These are phyloP conservation scores for Kalanchoe fedtschenkoi DNA, from an alignment of 164 flowering plant species.

Conservation along the genomic window DNA sequence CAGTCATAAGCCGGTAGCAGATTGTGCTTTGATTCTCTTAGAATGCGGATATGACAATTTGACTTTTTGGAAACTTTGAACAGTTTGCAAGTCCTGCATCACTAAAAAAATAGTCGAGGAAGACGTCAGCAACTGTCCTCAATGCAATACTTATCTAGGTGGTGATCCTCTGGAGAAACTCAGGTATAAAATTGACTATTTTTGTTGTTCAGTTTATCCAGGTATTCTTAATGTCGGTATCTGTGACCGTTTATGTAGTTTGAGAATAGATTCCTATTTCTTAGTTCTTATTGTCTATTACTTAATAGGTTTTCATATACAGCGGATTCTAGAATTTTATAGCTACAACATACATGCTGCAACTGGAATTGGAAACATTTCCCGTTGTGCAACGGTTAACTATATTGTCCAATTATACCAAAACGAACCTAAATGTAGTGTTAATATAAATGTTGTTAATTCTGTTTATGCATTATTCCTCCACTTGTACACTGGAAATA, in stretches of 20 bases:
- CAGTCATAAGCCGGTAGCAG: too few relatives aligned
- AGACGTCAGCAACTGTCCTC: background rate
- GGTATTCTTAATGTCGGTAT: background rate
- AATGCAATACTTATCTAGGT: background rate
- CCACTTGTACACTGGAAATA: too few relatives aligned
- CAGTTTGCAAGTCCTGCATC: background rate
- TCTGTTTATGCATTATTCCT: too few relatives aligned
- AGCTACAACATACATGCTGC: background rate
- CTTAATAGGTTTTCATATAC: background rate
- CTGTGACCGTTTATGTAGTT: background rate
- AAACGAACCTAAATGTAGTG: background rate
- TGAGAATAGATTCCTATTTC: too few relatives aligned
- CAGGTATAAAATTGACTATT: background rate
- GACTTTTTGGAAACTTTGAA: background rate
- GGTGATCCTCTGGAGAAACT: slow-evolving; percentile 1
- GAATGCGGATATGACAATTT: too few relatives aligned
- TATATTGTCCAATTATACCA: background rate
- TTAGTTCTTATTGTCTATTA: background rate
- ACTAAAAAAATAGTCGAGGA: background rate
- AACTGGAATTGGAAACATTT: background rate
- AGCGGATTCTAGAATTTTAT: background rate
- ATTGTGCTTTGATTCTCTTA: too few relatives aligned
- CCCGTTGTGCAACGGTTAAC: background rate
- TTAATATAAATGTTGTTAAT: background rate
- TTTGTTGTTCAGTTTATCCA: background rate